phyloP scores from a whole-genome alignment of 2,329 filamentous ascomycete species.

The Aureobasidium uvarum region DNA sequence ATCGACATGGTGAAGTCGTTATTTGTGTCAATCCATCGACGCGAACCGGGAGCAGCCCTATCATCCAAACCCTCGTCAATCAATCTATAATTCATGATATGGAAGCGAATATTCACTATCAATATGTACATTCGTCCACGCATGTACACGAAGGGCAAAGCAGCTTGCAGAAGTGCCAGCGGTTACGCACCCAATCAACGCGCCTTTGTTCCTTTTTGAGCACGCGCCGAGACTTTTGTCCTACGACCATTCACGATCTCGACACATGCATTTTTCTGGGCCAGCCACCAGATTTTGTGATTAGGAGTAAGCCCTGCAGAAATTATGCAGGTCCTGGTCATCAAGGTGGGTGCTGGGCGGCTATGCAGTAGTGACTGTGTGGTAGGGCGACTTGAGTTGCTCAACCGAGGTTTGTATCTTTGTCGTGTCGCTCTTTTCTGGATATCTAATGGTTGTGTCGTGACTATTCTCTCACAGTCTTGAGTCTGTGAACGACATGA shows the following conservation, averaged over 20 bases:
- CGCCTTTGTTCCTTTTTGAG: not conserved
- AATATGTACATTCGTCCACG: not conserved
- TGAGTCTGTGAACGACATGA: not conserved
- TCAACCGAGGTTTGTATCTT: constrained; percentile 11
- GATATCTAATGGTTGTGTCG: not conserved
- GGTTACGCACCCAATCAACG: constrained; percentile 25
- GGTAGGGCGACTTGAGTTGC: not conserved
- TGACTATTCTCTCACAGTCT: not conserved
- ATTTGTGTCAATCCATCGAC: not conserved
- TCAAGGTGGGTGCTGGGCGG: constrained; percentile 18
- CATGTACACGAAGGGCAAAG: not conserved
- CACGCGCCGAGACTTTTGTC: constrained; percentile 5
- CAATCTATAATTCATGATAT: not conserved
- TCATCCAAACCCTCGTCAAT: not conserved
- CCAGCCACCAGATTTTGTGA: constrained; percentile 20
- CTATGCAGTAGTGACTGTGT: not conserved
- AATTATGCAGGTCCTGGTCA: constrained; percentile 16
- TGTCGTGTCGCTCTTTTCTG: not conserved
- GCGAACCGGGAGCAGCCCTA: not conserved
- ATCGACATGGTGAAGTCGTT: not conserved
- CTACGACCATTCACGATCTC: constrained; percentile 2
- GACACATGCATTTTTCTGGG: not conserved
- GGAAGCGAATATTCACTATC: not conserved
- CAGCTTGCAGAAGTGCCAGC: constrained; percentile 24
- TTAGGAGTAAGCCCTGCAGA: not conserved